phyloP scores from a whole-genome alignment of 768 basidiomycete species.

The Glaciozyma martinii region DNA sequence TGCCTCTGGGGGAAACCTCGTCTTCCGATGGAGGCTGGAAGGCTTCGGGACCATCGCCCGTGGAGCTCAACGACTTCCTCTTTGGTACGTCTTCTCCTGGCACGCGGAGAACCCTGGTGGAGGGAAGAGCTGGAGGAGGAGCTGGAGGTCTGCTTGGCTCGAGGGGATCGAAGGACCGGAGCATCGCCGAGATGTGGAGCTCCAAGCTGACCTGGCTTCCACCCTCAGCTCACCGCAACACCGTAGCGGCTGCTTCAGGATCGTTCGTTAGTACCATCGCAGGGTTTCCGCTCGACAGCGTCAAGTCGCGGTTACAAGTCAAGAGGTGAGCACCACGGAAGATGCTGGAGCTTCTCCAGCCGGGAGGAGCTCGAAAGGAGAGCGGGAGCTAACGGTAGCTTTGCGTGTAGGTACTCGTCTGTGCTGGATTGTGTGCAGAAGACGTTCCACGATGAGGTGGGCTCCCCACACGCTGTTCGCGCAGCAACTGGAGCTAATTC shows the following conservation, averaged over 20 bases:
- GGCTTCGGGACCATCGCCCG: neutral
- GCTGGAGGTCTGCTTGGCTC: neutral
- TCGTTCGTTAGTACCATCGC: slow-evolving; percentile 77
- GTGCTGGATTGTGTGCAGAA: slow-evolving; percentile 71
- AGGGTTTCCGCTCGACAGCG: slow-evolving; percentile 69
- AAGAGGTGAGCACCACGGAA: slow-evolving; percentile 3
- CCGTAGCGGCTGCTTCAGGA: slow-evolving; percentile 15
- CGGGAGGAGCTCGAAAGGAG: neutral
- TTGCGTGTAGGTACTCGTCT: slow-evolving; percentile 39
- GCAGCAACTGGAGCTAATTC: neutral
- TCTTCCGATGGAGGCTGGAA: neutral
- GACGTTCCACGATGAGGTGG: slow-evolving; percentile 37
- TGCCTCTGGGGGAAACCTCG: neutral
- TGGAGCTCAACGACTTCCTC: neutral
- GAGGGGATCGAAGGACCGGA: neutral
- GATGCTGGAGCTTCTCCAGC: too few species aligned
- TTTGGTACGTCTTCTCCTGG: too few species aligned
- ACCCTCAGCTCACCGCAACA: slow-evolving; percentile 18
- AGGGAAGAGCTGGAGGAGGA: neutral
- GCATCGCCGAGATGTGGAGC: neutral
- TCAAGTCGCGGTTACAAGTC: slow-evolving; percentile 50
- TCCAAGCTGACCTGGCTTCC: neutral
- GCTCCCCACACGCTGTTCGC: too few species aligned
- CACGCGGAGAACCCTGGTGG: too few species aligned
- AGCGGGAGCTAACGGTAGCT: neutral